phyloP scores from a whole-genome alignment of 768 basidiomycete species.

The Trametes maxima region DNA sequence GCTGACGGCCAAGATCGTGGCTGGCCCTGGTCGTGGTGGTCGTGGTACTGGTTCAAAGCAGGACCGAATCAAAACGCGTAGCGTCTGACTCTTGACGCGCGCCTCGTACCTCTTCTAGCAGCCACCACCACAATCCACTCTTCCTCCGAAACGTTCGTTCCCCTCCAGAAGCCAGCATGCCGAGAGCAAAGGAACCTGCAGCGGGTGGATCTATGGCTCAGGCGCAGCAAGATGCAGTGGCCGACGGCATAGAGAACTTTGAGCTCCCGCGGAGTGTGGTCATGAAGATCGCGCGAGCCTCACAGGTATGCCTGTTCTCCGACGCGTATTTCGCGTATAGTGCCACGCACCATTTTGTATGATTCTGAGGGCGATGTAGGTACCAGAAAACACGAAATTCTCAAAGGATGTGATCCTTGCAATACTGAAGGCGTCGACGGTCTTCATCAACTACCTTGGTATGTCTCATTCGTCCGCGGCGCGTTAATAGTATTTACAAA shows the following conservation, averaged over 20 bases:
- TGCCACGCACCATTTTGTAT: background rate
- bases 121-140: background rate
- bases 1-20: too few relatives aligned
- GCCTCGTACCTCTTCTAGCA: background rate
- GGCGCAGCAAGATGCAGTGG: conserved; percentile 77
- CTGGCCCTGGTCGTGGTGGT: too few relatives aligned
- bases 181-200: conserved; percentile 60
- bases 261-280: conserved; percentile 85
- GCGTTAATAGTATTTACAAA: conserved; percentile 6
- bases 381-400: conserved; percentile 83
- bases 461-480: conserved; percentile 33
- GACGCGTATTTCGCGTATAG: background rate
- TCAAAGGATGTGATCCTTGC: conserved; percentile 89
- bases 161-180: conserved; percentile 47
- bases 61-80: too few relatives aligned
- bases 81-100: background rate
- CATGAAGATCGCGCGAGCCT: conserved; percentile 77
- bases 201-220: conserved; percentile 64
- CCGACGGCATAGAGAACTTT: conserved; percentile 86
- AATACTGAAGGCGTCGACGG: conserved; percentile 85
- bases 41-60: too few relatives aligned
- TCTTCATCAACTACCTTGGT: conserved; percentile 96
- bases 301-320: conserved; percentile 56
- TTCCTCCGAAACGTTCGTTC: background rate
- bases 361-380: conserved; percentile 42